Conservation (phyloP, 2,329 filamentous ascomycete species). For the Aspergillus sp. region DNA sequence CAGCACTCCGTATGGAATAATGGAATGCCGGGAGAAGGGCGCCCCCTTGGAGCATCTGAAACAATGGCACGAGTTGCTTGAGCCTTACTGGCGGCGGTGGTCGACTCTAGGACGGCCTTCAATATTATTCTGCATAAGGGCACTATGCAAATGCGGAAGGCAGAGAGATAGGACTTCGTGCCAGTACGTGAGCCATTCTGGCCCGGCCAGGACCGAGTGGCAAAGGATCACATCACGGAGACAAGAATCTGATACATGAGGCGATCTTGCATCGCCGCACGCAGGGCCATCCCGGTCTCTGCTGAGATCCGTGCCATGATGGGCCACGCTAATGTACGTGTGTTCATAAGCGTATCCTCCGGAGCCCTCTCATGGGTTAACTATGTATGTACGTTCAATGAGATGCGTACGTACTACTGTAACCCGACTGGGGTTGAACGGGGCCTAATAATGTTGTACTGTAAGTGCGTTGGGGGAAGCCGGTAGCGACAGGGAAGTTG, state of each 20-base stretch:
- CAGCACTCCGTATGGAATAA: background rate
- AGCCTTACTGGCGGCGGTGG: constrained; percentile 1
- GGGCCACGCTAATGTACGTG: constrained; percentile 4
- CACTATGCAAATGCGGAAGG: background rate
- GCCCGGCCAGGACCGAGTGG: constrained; percentile 4
- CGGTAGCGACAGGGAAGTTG: constrained; percentile 7
- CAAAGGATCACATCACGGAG: background rate
- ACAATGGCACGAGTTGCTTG: constrained; percentile 8
- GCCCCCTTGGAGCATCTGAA: background rate
- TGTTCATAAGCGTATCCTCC: background rate
- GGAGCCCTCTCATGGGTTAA: background rate
- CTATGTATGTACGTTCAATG: background rate
- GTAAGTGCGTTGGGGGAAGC: constrained; percentile 5
- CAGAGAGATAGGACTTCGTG: background rate
- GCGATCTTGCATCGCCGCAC: constrained; percentile 10
- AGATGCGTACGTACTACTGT: constrained; percentile 7
- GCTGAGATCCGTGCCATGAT: constrained; percentile 6
- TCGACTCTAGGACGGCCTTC: background rate
- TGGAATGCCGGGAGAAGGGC: constrained; percentile 3
- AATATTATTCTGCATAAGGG: background rate
- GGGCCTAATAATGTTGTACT: background rate
- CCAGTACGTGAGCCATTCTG: background rate
- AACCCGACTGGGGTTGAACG: constrained; percentile 1
- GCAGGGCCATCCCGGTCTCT: constrained; percentile 7
- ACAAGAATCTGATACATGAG: constrained; percentile 10